Evolutionary conservation across 2,329 filamentous ascomycete genomes (phyloP), one percentile per base, ranked within the genome.

Genomic region (Pseudocercospora cruenta): DNA sequence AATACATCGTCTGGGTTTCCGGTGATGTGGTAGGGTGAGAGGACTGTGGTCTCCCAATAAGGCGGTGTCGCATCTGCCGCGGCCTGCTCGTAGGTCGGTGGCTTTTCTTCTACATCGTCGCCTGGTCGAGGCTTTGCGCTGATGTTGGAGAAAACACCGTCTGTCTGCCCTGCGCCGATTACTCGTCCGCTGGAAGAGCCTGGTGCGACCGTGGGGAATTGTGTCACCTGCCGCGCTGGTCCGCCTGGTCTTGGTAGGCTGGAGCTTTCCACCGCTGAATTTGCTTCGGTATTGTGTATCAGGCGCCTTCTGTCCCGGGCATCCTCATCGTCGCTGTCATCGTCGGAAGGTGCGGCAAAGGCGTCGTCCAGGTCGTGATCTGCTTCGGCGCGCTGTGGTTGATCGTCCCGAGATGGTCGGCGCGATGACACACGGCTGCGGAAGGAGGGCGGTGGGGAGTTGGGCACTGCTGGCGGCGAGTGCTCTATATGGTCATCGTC

Each of bases 21-120:
- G 45, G 90, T 88, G n/a, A 91, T 91, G 70, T 95, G 88, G 63
- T 94, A 95, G 0, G 95, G 95, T 0, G 94, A 94, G 60, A 99
- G 87, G 70, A 99, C 97, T 0, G 95, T 98, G 5, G 95, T 99
- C 83, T 99, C 95, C 95, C 95, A 99, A 80, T 99, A 99, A 0
- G 95, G 95, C 0, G 95, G 95, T 57, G 95, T 95, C 24, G 93
- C 91, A 79, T 99, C 95, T 49, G 94, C 94, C 2, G 95, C 95
- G 16, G 95, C 95, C 87, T 98, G 94, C 85, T 99, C 95, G 79
- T 99, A 99, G 39, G 94, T 94, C 92, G 95, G 95, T 82, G 95
- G 95, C 79, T 92, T 87, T 80, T 99, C 95, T 69, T 99, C 95
- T 65, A 91, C 88, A 69, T 92, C 91, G 67, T 92, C 90, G 28